Evolutionary conservation across 2,329 filamentous ascomycete species (phyloP), one percentile per base, ranked within the genome.

Genomic region (Pseudogymnoascus sp.): DNA sequence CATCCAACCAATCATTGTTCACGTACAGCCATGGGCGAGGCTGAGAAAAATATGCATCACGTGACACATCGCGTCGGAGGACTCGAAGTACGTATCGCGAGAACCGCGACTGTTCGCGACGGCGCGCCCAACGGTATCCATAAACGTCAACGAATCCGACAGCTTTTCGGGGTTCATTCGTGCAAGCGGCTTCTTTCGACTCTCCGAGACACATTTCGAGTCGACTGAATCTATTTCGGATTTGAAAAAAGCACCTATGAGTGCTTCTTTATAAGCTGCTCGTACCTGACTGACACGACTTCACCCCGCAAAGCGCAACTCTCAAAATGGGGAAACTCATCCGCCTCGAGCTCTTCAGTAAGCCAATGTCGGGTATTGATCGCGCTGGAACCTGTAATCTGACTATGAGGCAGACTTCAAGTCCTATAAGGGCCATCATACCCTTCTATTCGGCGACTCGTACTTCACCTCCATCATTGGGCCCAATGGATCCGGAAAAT

Each of bases 381-480:
- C 7, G 63, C 61, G 41, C 60, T 7, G 35, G 3, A 12, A 41
- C 21, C 41, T 23, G 21, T 31, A 31, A 19, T 60, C 68, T 72
- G 8, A 72, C 61, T 7, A 10, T 21, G 12, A 12, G 43, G 3
- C 63, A 94, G 90, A 99, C 80, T 99, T 99, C 86, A 99, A 99
- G 80, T 97, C 94, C 70, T 99, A 99, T 81, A 96, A 96, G 76
- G 94, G 92, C 63, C 92, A 97, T 71, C 94, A 99, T 78, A 88
- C 85, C 65, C 85, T 99, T 49, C 85, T 97, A 61, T 97, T 99
- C 71, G 93, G 93, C 72, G 93, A 99, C 78, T 95, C 92, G 2
- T 97, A 97, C 77, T 99, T 99, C 76, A 99, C 94, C 59, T 99
- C 94, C 43, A 97, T 99, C 72, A 97, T 99, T 72, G 94, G 95